Base-by-base conservation (phyloP, 2,329 filamentous ascomycete genomes). In the Ascochyta rabiei region DNA sequence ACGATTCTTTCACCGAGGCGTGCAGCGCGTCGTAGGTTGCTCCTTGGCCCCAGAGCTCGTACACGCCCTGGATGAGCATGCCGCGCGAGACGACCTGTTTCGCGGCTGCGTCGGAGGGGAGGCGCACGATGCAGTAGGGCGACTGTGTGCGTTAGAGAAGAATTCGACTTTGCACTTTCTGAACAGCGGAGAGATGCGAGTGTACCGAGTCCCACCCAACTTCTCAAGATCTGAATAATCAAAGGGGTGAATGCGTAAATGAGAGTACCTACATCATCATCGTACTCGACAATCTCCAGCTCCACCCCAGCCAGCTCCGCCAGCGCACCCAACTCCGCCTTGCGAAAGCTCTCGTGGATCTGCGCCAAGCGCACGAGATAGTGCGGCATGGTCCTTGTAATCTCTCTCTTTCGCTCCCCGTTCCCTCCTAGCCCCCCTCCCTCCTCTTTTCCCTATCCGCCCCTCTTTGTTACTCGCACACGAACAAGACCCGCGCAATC, bases 351-450 rank as follows among this genome's bases (percentile, higher is more conserved):
- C 79, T 97, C 91, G 74, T 98, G 93, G 54, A 84, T 82, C 76
- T 98, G 95, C 39, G 88, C 89, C 72, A 98, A 92, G 66, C 93
- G 90, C 61, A 99, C 87, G 56, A 99, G 83, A 70, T 90, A 98
- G 59, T 96, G 86, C 86, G 70, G 71, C 72, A 75, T 75, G 28
- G 33, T 57, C 52, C 28, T 30, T 30, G 28, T 3, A 13, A 1
- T 30, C 12, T 10, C 10, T 30, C 12, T 30, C 4, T 30, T 10
- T 7, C 24, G 8, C 6, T 30, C 6, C 3, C 13, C 4, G 13
- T 13, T 10, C 12, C 28, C 28, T 30, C 6, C 12, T 13, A n/a
- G n/a, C n/a, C n/a, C n/a, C n/a, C 10, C 3, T 30, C 21, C 6
- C 21, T 23, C 21, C 21, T 23, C 21, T 23, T 23, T 6, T 23